phyloP scores from a whole-genome alignment of 192 early-diverging fungal genomes.

The Backusella tarrabulga region DNA sequence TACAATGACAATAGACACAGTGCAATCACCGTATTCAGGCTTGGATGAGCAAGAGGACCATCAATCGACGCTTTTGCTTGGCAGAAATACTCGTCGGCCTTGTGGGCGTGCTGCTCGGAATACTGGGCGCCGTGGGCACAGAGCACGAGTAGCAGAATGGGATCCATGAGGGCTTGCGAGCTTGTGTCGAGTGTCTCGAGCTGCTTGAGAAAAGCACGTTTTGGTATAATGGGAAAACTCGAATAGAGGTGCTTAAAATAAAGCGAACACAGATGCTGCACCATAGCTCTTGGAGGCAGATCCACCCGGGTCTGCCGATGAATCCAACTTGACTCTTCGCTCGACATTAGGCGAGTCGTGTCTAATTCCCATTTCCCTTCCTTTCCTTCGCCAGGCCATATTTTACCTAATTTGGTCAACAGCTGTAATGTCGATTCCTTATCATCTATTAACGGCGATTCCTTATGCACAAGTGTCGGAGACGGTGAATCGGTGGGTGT shows the following conservation, averaged over 20 bases:
- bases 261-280: slow-evolving; percentile 19
- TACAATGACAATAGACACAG: slow-evolving; percentile 24
- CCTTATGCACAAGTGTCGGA: neutral
- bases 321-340: neutral
- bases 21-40: slow-evolving; percentile 25
- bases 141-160: slow-evolving; percentile 27
- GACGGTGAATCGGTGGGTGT: neutral
- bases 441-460: neutral
- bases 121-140: slow-evolving; percentile 33
- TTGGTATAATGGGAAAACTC: slow-evolving; percentile 31
- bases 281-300: slow-evolving; percentile 22
- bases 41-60: slow-evolving; percentile 21
- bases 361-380: slow-evolving; percentile 13
- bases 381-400: slow-evolving; percentile 10
- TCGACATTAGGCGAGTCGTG: neutral
- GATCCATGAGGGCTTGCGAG: slow-evolving; percentile 17
- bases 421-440: neutral
- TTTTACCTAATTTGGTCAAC: neutral
- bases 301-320: neutral
- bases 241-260: slow-evolving; percentile 30
- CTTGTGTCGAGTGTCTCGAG: neutral
- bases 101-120: neutral
- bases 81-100: slow-evolving; percentile 22
- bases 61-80: slow-evolving; percentile 29
- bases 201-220: slow-evolving; percentile 25